Evolutionary conservation across 2,329 filamentous ascomycete species (phyloP), one percentile per base, ranked within the genome.

Genomic region (Trichophaea hybrida): DNA sequence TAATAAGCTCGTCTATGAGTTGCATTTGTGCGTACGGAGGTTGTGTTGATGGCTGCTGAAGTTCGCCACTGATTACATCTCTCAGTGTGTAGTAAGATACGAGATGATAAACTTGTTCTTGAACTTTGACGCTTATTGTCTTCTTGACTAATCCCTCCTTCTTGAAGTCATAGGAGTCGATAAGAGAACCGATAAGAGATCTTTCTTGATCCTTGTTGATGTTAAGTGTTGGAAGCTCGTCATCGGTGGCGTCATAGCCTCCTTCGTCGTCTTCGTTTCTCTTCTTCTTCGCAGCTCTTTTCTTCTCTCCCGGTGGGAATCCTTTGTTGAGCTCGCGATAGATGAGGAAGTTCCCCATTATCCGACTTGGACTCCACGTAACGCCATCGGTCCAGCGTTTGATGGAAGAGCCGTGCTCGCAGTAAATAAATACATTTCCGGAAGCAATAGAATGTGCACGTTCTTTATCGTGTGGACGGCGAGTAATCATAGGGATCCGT

Each of bases 301-400:
- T 93, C 77, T 91, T 93, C 74, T 91, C 85, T 5, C 87, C 87
- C 0, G 86, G 85, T 1, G 84, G 82, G 66, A 90, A 90, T 0
- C 84, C 82, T 68, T 84, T 82, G 64, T 86, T 80, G 48, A 94
- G 78, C 71, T 94, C 87, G 34, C 88, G 82, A 69, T 94, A 94
- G 66, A 94, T 80, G 48, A 94, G 78, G 67, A 88, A 94, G 70
- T 93, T 93, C 60, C 84, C 85, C 52, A 91, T 76, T 52, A 94
- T 91, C 13, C 86, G 83, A 71, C 84, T 94, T 0, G 90, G 90
- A 67, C 87, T 94, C 90, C 90, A 96, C 5, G 85, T 84, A 8
- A 91, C 81, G 12, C 90, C 89, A 67, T 96, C 90, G 0, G 89
- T 95, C 90, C 90, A 96, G 59, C 90, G 79, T 74, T 94, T 94